Conservation (phyloP, 2,329 filamentous ascomycete genomes). For the Sporothrix dimorphospora region DNA sequence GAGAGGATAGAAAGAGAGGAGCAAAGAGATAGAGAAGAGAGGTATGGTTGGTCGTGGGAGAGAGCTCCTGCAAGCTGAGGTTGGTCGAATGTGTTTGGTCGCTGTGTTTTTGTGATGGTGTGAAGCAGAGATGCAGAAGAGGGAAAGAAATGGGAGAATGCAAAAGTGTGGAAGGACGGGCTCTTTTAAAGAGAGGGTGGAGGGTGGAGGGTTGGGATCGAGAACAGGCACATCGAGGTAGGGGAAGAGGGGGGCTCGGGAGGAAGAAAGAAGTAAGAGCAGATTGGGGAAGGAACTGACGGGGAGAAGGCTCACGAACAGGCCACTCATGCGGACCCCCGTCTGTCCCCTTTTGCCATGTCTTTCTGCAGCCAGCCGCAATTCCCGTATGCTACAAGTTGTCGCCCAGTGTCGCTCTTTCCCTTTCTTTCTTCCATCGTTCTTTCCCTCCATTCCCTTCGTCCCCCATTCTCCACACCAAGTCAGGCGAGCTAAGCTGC, state of each 20-base stretch:
- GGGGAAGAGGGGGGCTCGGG: not conserved
- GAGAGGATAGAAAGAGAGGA: not conserved
- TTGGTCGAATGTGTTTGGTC: slow-evolving; percentile 13
- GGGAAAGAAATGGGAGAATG: slow-evolving; percentile 11
- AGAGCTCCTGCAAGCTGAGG: slow-evolving; percentile 21
- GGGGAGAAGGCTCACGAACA: slow-evolving; percentile 15
- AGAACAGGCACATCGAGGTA: not conserved
- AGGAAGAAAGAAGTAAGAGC: not conserved
- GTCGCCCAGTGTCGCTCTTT: slow-evolving; percentile 10
- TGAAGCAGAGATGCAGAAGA: slow-evolving; percentile 20
- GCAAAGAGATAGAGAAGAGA: not conserved
- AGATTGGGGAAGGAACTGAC: slow-evolving; percentile 18
- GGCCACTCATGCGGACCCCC: slow-evolving; percentile 12
- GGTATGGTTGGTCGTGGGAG: slow-evolving; percentile 3
- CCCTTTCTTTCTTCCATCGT: not conserved
- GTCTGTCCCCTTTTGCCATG: not conserved
- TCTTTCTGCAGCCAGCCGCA: slow-evolving; percentile 3
- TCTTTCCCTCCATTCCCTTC: not conserved
- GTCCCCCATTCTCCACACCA: slow-evolving; percentile 3
- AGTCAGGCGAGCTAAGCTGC: slow-evolving; percentile 25
- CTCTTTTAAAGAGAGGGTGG: slow-evolving; percentile 15
- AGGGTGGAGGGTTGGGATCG: not conserved
- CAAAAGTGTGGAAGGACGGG: slow-evolving; percentile 7
- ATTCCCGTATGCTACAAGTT: slow-evolving; percentile 6
- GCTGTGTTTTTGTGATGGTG: slow-evolving; percentile 21